Evolutionary conservation across 2,329 filamentous ascomycete species (phyloP).

Genomic region (Alternaria angustiovoidea): DNA sequence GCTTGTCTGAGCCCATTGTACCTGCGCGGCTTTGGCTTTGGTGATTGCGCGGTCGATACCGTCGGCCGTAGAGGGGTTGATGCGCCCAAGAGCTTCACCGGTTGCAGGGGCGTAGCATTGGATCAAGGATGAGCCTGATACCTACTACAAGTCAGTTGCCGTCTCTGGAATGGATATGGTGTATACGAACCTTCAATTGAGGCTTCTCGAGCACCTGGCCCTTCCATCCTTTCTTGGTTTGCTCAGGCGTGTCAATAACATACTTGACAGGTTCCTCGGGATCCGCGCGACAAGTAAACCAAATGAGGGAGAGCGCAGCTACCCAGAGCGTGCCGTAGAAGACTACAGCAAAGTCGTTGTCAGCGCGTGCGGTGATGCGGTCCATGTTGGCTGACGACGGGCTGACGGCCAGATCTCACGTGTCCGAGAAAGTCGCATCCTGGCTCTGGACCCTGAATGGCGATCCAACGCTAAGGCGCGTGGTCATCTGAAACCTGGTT

Average conservation of each 20-base stretch:
- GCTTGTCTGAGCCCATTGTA: constrained; percentile 77
- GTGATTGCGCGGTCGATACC: constrained; percentile 82
- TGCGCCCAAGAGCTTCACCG: constrained; percentile 78
- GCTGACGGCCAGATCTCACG: constrained; percentile 14
- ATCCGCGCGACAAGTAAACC: constrained; percentile 38
- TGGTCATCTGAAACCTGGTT: constrained; percentile 22
- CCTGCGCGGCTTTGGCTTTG: constrained; percentile 77
- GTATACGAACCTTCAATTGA: constrained; percentile 63
- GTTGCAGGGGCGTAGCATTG: constrained; percentile 92
- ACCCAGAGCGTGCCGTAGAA: constrained; percentile 33
- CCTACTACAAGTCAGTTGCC: constrained; percentile 45
- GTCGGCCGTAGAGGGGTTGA: constrained; percentile 78
- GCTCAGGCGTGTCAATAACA: constrained; percentile 68
- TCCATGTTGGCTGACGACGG: constrained; percentile 32
- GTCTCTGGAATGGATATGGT: background rate
- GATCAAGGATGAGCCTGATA: constrained; percentile 71
- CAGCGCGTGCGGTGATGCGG: constrained; percentile 32
- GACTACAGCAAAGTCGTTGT: constrained; percentile 29
- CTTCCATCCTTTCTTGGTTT: constrained; percentile 63
- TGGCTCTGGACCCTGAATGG: constrained; percentile 14
- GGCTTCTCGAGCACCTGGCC: constrained; percentile 66
- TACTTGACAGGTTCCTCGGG: constrained; percentile 63
- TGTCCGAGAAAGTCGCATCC: constrained; percentile 7
- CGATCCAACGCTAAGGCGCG: constrained; percentile 20
- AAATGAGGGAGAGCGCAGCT: constrained; percentile 34